These are phyloP conservation scores for Ophiostoma sp. DNA, from an alignment of 2,329 filamentous ascomycete genomes.

Conservation along the genomic window DNA sequence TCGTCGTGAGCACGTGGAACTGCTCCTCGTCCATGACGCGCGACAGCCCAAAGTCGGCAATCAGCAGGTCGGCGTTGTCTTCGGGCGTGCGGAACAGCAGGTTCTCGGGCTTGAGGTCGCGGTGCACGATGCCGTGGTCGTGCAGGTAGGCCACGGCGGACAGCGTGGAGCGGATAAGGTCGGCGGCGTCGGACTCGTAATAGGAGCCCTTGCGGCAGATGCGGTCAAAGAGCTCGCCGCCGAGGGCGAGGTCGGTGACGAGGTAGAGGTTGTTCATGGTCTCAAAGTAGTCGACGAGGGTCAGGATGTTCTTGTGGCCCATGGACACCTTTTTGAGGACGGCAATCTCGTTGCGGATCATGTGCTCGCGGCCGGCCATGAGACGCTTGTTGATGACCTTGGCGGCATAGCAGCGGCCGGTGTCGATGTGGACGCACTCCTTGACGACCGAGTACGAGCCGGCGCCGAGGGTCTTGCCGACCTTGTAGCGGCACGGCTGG, in stretches of 20 bases:
- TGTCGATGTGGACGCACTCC: constrained; percentile 98
- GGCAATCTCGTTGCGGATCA: constrained; percentile 98
- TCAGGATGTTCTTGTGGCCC: constrained; percentile 97
- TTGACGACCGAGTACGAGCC: constrained; percentile 98
- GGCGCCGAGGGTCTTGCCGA: constrained; percentile 92
- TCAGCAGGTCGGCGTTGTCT: constrained; percentile 93
- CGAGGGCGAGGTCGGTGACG: constrained; percentile 91
- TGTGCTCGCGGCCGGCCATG: constrained; percentile 96
- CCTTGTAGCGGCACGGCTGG: constrained; percentile 96
- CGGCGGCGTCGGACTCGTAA: constrained; percentile 94
- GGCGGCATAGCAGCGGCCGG: constrained; percentile 93
- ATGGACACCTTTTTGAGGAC: constrained; percentile 97
- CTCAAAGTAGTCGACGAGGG: constrained; percentile 97
- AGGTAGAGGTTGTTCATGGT: constrained; percentile 99
- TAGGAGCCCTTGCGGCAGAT: constrained; percentile 98
- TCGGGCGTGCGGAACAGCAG: constrained; percentile 94
- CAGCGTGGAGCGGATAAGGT: constrained; percentile 88
- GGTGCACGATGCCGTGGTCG: constrained; percentile 97
- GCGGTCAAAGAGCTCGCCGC: constrained; percentile 94
- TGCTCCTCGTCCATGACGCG: constrained; percentile 99
- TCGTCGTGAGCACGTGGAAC: constrained; percentile 95
- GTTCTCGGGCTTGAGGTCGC: constrained; percentile 96
- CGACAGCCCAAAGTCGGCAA: constrained; percentile 92
- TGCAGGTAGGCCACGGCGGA: constrained; percentile 98
- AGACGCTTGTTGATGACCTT: constrained; percentile 99